Evolutionary conservation across 2,329 filamentous ascomycete genomes (phyloP).

Genomic region (Aureobasidium melanogenum): DNA sequence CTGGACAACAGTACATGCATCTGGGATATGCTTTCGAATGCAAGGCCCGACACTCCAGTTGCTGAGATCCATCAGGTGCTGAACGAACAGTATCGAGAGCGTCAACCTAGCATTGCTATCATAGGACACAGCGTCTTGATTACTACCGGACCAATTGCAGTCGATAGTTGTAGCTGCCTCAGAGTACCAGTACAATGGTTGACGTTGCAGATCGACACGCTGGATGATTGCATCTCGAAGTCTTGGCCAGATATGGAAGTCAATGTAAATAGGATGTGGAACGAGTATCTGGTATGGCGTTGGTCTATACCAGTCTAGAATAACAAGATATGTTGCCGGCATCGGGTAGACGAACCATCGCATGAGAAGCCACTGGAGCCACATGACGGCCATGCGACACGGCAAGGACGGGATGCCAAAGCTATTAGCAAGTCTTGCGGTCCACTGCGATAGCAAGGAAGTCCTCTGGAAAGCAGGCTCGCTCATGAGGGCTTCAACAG

Average conservation of each 20-base stretch:
- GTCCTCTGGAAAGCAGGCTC: neutral
- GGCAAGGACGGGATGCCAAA: neutral
- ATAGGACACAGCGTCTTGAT: neutral
- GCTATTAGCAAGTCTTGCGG: constrained; percentile 7
- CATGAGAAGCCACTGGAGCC: constrained; percentile 44
- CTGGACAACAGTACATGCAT: constrained; percentile 5
- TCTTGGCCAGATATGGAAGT: constrained; percentile 9
- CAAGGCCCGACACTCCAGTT: constrained; percentile 7
- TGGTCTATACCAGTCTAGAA: constrained; percentile 64
- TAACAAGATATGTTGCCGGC: constrained; percentile 63
- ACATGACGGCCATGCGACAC: constrained; percentile 6
- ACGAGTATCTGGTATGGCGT: constrained; percentile 53
- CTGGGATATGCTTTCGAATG: constrained; percentile 3
- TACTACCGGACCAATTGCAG: neutral
- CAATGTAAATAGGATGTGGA: constrained; percentile 47
- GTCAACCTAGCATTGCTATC: neutral
- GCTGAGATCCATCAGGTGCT: neutral
- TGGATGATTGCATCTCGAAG: constrained; percentile 6
- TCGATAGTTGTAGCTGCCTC: neutral
- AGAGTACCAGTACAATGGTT: neutral
- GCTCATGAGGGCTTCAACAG: neutral
- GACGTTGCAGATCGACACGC: neutral
- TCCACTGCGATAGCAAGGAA: neutral
- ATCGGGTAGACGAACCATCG: constrained; percentile 69
- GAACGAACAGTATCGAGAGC: neutral